Percentiles rank a stretch among this genome's conserved stretches.
Conservation (phyloP, 805 yeast species). For the Candida sakaeoensis region DNA sequence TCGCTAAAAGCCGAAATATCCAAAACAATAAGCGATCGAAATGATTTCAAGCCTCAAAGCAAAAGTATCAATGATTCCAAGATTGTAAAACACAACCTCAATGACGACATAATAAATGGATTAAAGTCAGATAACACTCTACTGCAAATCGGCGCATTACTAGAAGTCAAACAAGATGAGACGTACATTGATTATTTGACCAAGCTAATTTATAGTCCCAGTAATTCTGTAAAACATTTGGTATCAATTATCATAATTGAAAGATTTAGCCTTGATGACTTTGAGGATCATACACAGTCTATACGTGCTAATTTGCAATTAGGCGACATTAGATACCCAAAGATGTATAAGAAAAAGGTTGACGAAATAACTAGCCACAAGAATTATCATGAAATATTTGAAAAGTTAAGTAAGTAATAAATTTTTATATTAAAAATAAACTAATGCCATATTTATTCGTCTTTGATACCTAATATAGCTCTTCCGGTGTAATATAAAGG, state of each 20-base stretch:
- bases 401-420: neutral
- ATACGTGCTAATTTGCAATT: neutral
- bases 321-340: neutral
- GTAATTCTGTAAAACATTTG: neutral
- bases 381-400: neutral
- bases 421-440: neutral
- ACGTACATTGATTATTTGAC: neutral
- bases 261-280: neutral
- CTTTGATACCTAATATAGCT: slow-evolving; percentile 69
- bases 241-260: neutral
- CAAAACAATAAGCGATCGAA: slow-evolving; percentile 3
- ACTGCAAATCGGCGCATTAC: neutral
- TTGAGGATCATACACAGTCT: neutral
- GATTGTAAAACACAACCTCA: slow-evolving; percentile 8
- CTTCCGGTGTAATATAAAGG: slow-evolving; percentile 70
- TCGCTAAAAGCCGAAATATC: neutral
- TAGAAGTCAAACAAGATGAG: neutral
- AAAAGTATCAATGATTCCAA: slow-evolving; percentile 18
- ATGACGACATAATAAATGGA: slow-evolving; percentile 13
- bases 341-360: neutral
- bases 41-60: slow-evolving; percentile 7
- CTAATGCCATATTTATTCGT: slow-evolving; percentile 7
- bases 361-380: neutral
- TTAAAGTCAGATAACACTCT: neutral
- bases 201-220: neutral